Evolutionary conservation across 768 basidiomycete genomes (phyloP).

Genomic region (Pholiota microspora): DNA sequence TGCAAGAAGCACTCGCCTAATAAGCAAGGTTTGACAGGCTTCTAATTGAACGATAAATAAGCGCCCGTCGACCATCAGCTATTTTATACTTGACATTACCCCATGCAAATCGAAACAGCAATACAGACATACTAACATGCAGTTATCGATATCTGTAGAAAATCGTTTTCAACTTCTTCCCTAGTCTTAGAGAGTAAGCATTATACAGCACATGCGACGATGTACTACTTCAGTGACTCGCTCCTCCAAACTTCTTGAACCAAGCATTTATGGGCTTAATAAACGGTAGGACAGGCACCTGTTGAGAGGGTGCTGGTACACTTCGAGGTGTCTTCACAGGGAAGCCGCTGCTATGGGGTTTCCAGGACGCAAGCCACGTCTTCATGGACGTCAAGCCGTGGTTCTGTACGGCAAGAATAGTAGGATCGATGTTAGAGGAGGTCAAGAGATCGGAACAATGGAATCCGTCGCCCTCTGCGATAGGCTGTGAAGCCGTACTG

Average conservation of each 20-base stretch:
- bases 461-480: slow-evolving; percentile 60
- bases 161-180: too few relatives aligned
- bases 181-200: too few relatives aligned
- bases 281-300: not conserved
- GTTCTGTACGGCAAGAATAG: slow-evolving; percentile 51
- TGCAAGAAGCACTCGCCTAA: too few relatives aligned
- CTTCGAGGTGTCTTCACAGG: slow-evolving; percentile 12
- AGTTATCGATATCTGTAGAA: too few relatives aligned
- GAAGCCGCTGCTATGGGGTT: slow-evolving; percentile 13
- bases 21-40: too few relatives aligned
- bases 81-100: too few relatives aligned
- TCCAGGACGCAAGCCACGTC: slow-evolving; percentile 45
- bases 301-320: slow-evolving; percentile 12
- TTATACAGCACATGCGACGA: too few relatives aligned
- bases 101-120: too few relatives aligned
- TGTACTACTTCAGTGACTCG: slow-evolving; percentile 14
- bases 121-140: too few relatives aligned
- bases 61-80: too few relatives aligned
- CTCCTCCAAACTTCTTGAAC: slow-evolving; percentile 25
- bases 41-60: too few relatives aligned
- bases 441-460: slow-evolving; percentile 61
- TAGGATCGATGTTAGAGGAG: slow-evolving; percentile 41
- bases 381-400: slow-evolving; percentile 52
- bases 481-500: slow-evolving; percentile 54
- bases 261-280: slow-evolving; percentile 35